A percentile compares a stretch with the other conserved stretches of the same genome.
phyloP scores from a whole-genome alignment of 495 filamentous ascomycete species.

The Xylaria intraflava region DNA sequence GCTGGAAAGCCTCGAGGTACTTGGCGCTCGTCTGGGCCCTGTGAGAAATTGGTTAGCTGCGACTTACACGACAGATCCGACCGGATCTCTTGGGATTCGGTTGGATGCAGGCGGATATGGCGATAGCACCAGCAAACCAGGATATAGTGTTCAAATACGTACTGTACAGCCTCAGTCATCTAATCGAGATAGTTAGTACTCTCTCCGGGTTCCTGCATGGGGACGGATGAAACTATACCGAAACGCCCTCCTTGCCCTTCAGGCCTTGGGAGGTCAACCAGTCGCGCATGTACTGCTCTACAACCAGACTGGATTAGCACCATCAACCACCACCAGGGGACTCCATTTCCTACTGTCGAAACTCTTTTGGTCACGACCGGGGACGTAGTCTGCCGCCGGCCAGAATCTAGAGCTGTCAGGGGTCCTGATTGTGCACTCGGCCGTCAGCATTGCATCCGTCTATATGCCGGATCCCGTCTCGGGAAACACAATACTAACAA shows the following conservation, averaged over 20 bases:
- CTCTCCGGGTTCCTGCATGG: neutral
- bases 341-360: conserved; percentile 31
- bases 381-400: conserved; percentile 54
- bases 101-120: neutral
- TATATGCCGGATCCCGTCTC: neutral
- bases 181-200: conserved; percentile 44
- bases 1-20: conserved; percentile 38
- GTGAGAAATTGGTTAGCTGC: neutral
- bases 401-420: conserved; percentile 84
- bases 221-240: conserved; percentile 38
- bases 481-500: conserved; percentile 38
- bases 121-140: conserved; percentile 35
- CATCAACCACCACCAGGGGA: neutral
- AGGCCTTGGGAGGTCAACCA: conserved; percentile 70
- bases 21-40: conserved; percentile 12
- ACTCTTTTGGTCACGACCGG: conserved; percentile 69
- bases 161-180: conserved; percentile 49
- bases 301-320: neutral
- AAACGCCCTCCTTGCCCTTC: conserved; percentile 60
- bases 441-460: conserved; percentile 3
- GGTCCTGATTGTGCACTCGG: neutral
- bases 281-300: conserved; percentile 81
- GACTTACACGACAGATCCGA: neutral
- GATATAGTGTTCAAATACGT: conserved; percentile 53
- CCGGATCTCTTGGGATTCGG: neutral